These are phyloP conservation scores for Corniculantispora saksenae DNA, from an alignment of 2,329 filamentous ascomycete genomes.

Conservation along the genomic window DNA sequence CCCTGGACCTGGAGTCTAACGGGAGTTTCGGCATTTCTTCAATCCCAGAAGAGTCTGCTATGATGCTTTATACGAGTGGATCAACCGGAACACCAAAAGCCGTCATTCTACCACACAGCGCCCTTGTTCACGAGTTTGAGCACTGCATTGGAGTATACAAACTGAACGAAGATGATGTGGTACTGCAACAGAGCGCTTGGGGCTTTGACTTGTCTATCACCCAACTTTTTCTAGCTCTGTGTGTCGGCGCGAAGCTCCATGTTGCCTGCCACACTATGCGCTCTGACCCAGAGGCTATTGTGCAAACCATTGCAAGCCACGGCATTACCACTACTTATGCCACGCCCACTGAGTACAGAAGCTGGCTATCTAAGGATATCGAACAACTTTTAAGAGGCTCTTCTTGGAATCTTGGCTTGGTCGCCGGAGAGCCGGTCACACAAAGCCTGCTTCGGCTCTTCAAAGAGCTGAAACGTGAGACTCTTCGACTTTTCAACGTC, in stretches of 20 bases:
- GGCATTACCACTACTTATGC: slow-evolving; percentile 34
- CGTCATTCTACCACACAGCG: too few species aligned
- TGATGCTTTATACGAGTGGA: background rate
- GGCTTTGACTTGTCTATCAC: slow-evolving; percentile 41
- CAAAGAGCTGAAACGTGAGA: background rate
- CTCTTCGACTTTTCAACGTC: slow-evolving; percentile 26
- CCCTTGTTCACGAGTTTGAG: too few species aligned
- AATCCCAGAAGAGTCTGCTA: too few species aligned
- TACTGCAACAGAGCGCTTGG: slow-evolving; percentile 38
- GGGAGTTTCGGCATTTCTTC: too few species aligned
- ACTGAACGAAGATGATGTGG: slow-evolving; percentile 26
- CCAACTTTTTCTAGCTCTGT: slow-evolving; percentile 37
- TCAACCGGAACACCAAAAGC: background rate
- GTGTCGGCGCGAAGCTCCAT: slow-evolving; percentile 35
- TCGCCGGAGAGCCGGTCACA: too few species aligned
- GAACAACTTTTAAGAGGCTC: too few species aligned
- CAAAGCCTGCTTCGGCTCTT: too few species aligned
- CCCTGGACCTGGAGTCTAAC: background rate
- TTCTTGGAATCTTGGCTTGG: too few species aligned
- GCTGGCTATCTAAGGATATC: slow-evolving; percentile 28
- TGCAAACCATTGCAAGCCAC: slow-evolving; percentile 32
- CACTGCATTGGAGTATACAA: slow-evolving; percentile 5
- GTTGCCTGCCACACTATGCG: slow-evolving; percentile 32
- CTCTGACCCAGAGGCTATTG: slow-evolving; percentile 35
- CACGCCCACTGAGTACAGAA: slow-evolving; percentile 39